Conservation (phyloP, 495 filamentous ascomycete genomes). For the Aspergillus ostianus region DNA sequence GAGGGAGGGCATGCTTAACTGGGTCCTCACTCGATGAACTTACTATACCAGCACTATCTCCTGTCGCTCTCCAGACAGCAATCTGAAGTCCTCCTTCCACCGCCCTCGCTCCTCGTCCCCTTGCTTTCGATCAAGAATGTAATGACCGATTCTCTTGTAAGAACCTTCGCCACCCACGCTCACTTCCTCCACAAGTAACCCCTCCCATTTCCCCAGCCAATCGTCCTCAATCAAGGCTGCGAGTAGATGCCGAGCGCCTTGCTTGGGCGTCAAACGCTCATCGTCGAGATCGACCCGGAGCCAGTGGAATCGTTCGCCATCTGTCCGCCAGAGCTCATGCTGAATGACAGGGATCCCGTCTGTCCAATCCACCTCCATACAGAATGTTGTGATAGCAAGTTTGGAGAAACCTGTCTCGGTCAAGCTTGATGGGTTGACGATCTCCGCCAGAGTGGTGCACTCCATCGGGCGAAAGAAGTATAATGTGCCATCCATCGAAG, state of each 20-base stretch:
- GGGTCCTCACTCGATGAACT: no score
- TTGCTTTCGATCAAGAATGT: not conserved
- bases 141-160: not conserved
- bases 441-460: not conserved
- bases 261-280: not conserved
- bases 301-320: not conserved
- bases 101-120: not conserved
- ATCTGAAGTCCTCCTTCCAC: not conserved
- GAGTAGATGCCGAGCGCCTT: not conserved
- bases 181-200: not conserved
- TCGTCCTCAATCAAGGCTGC: not conserved
- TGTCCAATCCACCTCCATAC: not conserved
- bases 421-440: not conserved
- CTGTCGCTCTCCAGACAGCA: not conserved
- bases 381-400: not conserved
- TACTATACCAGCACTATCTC: not conserved
- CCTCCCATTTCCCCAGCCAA: not conserved
- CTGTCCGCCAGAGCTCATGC: not conserved
- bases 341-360: not conserved
- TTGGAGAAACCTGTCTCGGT: not conserved
- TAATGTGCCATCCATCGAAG: not conserved
- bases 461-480: not conserved
- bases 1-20: no score
- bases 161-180: not conserved
- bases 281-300: not conserved